Conservation (phyloP, 2,329 filamentous ascomycete species). For the Calonectria henricotiae region DNA sequence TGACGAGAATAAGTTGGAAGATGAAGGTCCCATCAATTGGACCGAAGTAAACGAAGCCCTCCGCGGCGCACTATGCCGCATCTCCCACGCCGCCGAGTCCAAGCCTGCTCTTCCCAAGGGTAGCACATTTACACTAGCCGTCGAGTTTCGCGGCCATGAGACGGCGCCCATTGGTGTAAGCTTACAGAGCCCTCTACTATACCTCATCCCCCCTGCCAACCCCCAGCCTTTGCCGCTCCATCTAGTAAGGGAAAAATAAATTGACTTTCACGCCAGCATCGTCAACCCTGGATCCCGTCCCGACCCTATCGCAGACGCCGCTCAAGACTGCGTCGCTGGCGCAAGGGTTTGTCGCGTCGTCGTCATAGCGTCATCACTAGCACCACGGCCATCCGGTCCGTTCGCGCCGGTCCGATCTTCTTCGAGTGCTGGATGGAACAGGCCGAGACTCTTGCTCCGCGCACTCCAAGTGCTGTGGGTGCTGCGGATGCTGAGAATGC, state of each 20-base stretch:
- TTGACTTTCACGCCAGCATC: conserved; percentile 62
- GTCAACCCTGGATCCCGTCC: conserved; percentile 75
- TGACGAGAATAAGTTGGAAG: conserved; percentile 45
- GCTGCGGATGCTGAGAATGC: too few species aligned
- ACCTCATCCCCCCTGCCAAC: not conserved
- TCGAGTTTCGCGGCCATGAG: conserved; percentile 78
- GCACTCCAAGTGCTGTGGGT: too few species aligned
- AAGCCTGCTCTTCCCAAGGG: conserved; percentile 73
- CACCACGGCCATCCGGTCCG: conserved; percentile 69
- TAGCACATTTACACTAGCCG: conserved; percentile 83
- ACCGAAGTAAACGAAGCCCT: conserved; percentile 81
- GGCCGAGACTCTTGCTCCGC: conserved; percentile 9
- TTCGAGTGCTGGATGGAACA: conserved; percentile 78
- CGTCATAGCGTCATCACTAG: conserved; percentile 56
- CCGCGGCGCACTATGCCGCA: conserved; percentile 75
- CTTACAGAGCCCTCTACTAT: conserved; percentile 31
- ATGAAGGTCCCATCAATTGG: conserved; percentile 63
- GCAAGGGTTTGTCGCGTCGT: conserved; percentile 45
- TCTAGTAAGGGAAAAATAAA: not conserved
- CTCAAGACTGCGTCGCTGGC: conserved; percentile 51
- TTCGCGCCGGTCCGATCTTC: conserved; percentile 74
- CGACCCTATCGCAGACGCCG: conserved; percentile 64
- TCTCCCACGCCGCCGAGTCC: conserved; percentile 74
- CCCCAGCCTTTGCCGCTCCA: not conserved
- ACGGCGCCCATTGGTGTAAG: conserved; percentile 73